Evolutionary conservation across 768 basidiomycete genomes (phyloP), one percentile per base, ranked within the genome.

Genomic region (Suillus sp.): DNA sequence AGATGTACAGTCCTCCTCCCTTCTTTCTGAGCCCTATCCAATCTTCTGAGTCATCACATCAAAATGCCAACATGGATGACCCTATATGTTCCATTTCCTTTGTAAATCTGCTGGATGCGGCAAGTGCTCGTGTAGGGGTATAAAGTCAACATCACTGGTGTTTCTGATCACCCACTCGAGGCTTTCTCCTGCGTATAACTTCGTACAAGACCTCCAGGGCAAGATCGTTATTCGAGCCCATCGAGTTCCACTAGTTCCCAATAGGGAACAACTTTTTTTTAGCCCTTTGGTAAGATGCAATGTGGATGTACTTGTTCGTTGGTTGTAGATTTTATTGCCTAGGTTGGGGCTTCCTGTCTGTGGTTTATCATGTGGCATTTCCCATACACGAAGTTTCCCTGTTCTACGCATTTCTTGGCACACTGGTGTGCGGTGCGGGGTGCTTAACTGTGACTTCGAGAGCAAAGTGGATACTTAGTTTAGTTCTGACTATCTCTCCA

Each of bases 381-480:
- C 47, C 47, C 47, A 48, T 25, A 22, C 14, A 48, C 25, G 25
- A 48, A 48, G 22, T 16, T 27, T 27, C 27, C 16, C 48, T 27
- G 16, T 30, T 18, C 25, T 27, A 50, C 7, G 16, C 25, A 50
- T 30, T 50, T 7, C 25, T 50, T 25, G 48, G 65, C 38, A 65
- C 65, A 18, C 47, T 66, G 5, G 47, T 83, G 37, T 78, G 80
- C 43, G 74, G 80, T 61, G 82, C 83, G 2, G 84, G 83, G 1
- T 86, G 20, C 79, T 83, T 59, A 83, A 86, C 69, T 77, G 80
- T 16, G 67, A 82, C 34, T 74, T 84, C 70, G 84, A 85, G 67
- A 80, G 80, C 22, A 80, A 79, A 56, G 83, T 86, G 63, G 83
- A 84, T 83, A 48, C 62, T 34, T 30, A 38, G 47, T 35, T 61